A percentile compares a stretch with the other conserved stretches of the same genome.
These are phyloP conservation scores for Leccinum olivaceopallidum DNA, from an alignment of 768 basidiomycete genomes.

Conservation along the genomic window DNA sequence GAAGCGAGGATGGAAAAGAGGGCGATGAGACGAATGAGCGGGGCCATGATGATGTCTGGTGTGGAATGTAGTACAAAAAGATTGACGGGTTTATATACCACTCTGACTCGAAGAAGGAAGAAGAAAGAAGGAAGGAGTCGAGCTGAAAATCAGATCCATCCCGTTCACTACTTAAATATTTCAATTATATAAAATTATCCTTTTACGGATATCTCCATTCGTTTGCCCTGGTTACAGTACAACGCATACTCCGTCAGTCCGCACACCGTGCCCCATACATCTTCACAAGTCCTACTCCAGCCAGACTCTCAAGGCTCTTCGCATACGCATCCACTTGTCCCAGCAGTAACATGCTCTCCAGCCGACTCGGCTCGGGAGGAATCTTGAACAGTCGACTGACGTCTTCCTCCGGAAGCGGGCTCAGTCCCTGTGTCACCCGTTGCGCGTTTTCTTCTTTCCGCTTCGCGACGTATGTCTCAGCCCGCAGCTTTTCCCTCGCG, in stretches of 20 bases:
- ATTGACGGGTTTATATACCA: conserved; percentile 18
- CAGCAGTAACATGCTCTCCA: conserved; percentile 83
- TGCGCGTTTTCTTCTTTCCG: conserved; percentile 85
- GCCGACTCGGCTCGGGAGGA: conserved; percentile 81
- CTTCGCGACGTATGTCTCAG: conserved; percentile 79
- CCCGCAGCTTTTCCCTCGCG: conserved; percentile 76
- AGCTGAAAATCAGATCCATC: background rate
- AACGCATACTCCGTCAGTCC: background rate
- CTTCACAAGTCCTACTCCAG: conserved; percentile 68
- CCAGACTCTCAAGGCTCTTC: conserved; percentile 68
- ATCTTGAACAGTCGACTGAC: conserved; percentile 84
- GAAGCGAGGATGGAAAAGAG: conserved; percentile 41
- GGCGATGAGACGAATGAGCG: conserved; percentile 44
- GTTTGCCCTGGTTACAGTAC: background rate
- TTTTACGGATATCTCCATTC: background rate
- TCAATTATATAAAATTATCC: background rate
- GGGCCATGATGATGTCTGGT: conserved; percentile 24
- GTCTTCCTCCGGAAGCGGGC: conserved; percentile 87
- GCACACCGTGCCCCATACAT: conserved; percentile 72
- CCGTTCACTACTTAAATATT: background rate
- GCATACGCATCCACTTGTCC: conserved; percentile 89
- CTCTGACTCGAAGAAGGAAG: background rate
- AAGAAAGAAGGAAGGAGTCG: background rate
- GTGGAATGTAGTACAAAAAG: conserved; percentile 6
- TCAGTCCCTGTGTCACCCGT: conserved; percentile 79